Evolutionary conservation across 495 filamentous ascomycete genomes (phyloP).

Genomic region (Penicillium canescens): DNA sequence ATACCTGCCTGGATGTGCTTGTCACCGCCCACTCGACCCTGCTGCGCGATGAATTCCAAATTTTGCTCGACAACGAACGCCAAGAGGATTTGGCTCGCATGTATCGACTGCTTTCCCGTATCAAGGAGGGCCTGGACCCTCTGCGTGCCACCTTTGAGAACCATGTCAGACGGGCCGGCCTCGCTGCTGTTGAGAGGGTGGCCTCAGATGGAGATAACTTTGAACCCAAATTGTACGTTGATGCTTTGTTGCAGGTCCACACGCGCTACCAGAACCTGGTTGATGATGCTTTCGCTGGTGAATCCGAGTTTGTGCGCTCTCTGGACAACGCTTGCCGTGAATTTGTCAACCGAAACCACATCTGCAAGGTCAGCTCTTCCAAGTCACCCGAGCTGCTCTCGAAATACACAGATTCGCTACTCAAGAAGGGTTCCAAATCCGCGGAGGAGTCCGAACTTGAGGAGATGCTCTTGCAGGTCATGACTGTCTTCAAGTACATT

Average conservation of each 20-base stretch:
- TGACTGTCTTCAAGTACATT: conserved; percentile 99
- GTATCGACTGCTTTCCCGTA: conserved; percentile 89
- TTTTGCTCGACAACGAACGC: conserved; percentile 90
- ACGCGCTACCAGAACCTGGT: conserved; percentile 90
- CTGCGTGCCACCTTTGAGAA: conserved; percentile 85
- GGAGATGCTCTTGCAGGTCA: conserved; percentile 87
- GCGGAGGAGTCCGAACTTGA: conserved; percentile 93
- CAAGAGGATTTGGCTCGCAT: conserved; percentile 94
- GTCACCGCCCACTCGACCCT: conserved; percentile 83
- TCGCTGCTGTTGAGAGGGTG: conserved; percentile 87
- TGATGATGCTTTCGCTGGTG: conserved; percentile 88
- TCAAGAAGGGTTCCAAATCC: conserved; percentile 89
- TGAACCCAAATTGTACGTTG: conserved; percentile 95
- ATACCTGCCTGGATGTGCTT: conserved; percentile 82
- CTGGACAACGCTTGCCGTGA: conserved; percentile 97
- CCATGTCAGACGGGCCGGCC: conserved; percentile 86
- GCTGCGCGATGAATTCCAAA: conserved; percentile 93
- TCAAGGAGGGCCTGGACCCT: conserved; percentile 90
- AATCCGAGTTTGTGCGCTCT: conserved; percentile 95
- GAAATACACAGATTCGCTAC: conserved; percentile 90
- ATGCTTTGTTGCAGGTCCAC: conserved; percentile 91
- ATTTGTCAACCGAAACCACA: conserved; percentile 94
- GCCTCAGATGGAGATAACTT: conserved; percentile 84
- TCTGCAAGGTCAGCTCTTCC: conserved; percentile 88
- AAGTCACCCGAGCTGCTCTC: conserved; percentile 93